Percentiles rank a stretch among this genome's conserved stretches.
These are phyloP conservation scores for Luffa aegyptiaca DNA, from an alignment of 306 rosid genomes.

Conservation along the genomic window DNA sequence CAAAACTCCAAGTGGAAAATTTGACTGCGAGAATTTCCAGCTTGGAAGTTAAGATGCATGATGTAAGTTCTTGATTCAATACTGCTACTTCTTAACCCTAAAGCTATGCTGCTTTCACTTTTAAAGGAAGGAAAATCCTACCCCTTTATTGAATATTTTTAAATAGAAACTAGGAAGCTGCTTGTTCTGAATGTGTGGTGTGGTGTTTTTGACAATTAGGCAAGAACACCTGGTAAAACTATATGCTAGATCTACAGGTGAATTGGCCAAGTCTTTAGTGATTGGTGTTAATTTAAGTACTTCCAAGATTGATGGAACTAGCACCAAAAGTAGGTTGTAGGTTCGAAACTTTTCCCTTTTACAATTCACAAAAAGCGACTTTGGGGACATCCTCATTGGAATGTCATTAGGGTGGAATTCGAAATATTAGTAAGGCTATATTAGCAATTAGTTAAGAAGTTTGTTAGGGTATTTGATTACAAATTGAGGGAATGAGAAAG, in stretches of 20 bases:
- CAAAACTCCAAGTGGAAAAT: conserved; percentile 43
- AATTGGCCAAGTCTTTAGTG: background rate
- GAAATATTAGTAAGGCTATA: too few species aligned
- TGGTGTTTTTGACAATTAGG: too few species aligned
- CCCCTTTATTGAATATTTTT: background rate
- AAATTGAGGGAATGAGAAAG: too few species aligned
- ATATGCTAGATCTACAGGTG: background rate
- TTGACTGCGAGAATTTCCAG: conserved; percentile 39
- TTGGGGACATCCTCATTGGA: too few species aligned
- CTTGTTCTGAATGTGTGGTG: background rate
- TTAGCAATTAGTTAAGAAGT: too few species aligned
- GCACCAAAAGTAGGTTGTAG: background rate
- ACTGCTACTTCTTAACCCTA: background rate
- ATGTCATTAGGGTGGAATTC: too few species aligned
- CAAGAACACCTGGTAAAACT: background rate
- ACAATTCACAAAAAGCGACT: background rate
- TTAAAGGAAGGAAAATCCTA: background rate
- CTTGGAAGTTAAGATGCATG: conserved; percentile 44
- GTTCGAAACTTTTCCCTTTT: background rate
- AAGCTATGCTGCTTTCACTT: background rate
- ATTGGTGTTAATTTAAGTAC: background rate
- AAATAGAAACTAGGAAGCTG: background rate
- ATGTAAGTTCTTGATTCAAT: conserved; percentile 30
- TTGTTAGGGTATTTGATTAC: too few species aligned
- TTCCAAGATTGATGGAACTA: background rate